Base-by-base conservation (phyloP, 306 rosid species). In the Clitoria ternatea region DNA sequence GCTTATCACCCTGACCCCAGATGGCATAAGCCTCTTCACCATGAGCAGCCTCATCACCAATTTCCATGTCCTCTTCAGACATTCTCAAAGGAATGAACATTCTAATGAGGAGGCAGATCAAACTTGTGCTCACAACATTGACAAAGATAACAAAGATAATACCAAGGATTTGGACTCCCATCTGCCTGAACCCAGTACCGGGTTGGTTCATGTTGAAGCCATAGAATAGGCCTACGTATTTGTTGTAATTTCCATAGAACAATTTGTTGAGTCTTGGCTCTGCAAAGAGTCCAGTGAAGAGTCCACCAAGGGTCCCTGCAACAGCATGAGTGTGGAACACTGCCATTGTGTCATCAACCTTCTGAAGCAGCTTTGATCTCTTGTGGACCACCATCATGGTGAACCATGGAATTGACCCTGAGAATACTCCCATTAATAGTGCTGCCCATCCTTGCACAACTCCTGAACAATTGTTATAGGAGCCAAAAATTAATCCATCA, bases 371-470 rank as follows among this genome's bases (percentile, higher is more conserved):
- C 59, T 78, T 78, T 53, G 83, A 82, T 64, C 77, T 74, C 64
- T 78, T 82, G n/a, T 82, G 83, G 14, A 82, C 17, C 13, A 78
- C 87, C 87, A 83, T 83, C 87, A 83, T 83, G 1, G 87, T 79
- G 61, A 76, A 29, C 84, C 87, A 83, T 0, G 87, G 84, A 35
- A 83, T 63, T 50, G 82, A 83, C 22, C 87, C 87, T 0, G 87
- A 79, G 20, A 44, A 63, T 0, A 83, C 6, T 1, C 87, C 87
- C 87, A 83, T 83, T 74, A 83, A 1, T 0, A 83, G 73, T 23
- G 87, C 87, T 15, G 87, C 87, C 87, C 87, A 83, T 62, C 77
- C 84, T 61, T 83, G 78, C 26, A 83, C 87, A 23, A 83, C 84
- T 0, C 87, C 86, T 82, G 39, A 42, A 42, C 5, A 70, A 22